These are phyloP conservation scores for Circinella umbellata DNA, from an alignment of 371 early-diverging fungal genomes.

Conservation along the genomic window DNA sequence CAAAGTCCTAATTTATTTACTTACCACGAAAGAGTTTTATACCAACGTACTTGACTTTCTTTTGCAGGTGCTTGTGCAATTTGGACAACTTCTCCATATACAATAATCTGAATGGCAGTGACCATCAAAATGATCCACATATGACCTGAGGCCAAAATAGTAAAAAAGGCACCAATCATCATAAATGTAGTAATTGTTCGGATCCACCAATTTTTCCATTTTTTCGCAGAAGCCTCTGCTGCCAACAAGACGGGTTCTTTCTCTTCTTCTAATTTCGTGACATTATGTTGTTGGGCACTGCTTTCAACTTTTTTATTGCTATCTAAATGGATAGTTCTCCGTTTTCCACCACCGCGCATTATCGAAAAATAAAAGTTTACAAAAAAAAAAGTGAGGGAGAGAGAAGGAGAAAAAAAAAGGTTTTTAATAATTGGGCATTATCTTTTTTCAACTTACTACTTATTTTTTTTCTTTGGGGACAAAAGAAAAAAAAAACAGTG, in stretches of 20 bases:
- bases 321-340: background rate
- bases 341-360: background rate
- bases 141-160: constrained; percentile 82
- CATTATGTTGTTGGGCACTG: background rate
- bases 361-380: background rate
- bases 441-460: background rate
- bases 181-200: constrained; percentile 86
- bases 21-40: constrained; percentile 87
- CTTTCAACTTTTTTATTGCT: background rate
- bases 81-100: constrained; percentile 91
- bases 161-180: constrained; percentile 87
- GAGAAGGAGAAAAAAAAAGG: constrained; percentile 8
- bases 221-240: constrained; percentile 59
- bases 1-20: background rate
- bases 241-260: constrained; percentile 36
- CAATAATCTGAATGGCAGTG: constrained; percentile 71
- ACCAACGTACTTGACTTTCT: constrained; percentile 88
- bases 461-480: background rate
- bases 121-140: constrained; percentile 79
- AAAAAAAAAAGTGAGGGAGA: constrained; percentile 12
- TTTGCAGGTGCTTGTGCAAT: constrained; percentile 87
- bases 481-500: background rate
- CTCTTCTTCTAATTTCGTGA: background rate
- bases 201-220: constrained; percentile 80
- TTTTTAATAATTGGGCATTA: background rate